These are phyloP conservation scores for Cardamine chenopodiifolia DNA, from an alignment of 345 rosid genomes.

Conservation along the genomic window DNA sequence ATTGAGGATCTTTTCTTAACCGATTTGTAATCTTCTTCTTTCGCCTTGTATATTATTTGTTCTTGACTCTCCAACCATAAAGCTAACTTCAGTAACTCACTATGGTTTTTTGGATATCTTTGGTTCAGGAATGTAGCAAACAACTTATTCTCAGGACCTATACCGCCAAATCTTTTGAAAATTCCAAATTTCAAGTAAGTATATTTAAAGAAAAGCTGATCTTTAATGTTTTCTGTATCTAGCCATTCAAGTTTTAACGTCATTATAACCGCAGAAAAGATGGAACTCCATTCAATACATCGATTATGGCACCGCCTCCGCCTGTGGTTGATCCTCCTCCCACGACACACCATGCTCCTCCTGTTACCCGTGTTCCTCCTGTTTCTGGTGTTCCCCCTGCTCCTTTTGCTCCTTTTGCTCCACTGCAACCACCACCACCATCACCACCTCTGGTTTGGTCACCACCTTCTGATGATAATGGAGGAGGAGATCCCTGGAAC, in stretches of 20 bases:
- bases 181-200: constrained; percentile 80
- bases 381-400: constrained; percentile 56
- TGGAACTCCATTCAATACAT: constrained; percentile 91
- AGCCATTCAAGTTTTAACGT: constrained; percentile 13
- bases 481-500: constrained; percentile 37
- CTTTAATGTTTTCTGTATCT: neutral
- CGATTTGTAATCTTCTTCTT: constrained; percentile 59
- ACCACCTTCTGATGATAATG: constrained; percentile 41
- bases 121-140: constrained; percentile 71
- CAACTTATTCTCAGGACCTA: constrained; percentile 87
- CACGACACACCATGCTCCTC: constrained; percentile 53
- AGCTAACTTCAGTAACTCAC: constrained; percentile 35
- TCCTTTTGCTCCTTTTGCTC: constrained; percentile 55
- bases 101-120: constrained; percentile 15
- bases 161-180: constrained; percentile 63
- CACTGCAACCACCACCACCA: constrained; percentile 48
- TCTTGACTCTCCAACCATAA: constrained; percentile 20
- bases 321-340: constrained; percentile 59
- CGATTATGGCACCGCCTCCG: constrained; percentile 70
- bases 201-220: neutral
- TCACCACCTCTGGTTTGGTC: constrained; percentile 54
- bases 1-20: constrained; percentile 71
- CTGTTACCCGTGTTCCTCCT: constrained; percentile 41
- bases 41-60: constrained; percentile 9
- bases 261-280: constrained; percentile 63